phyloP scores from a whole-genome alignment of 768 basidiomycete genomes.

The Podaxis mareebaensis region DNA sequence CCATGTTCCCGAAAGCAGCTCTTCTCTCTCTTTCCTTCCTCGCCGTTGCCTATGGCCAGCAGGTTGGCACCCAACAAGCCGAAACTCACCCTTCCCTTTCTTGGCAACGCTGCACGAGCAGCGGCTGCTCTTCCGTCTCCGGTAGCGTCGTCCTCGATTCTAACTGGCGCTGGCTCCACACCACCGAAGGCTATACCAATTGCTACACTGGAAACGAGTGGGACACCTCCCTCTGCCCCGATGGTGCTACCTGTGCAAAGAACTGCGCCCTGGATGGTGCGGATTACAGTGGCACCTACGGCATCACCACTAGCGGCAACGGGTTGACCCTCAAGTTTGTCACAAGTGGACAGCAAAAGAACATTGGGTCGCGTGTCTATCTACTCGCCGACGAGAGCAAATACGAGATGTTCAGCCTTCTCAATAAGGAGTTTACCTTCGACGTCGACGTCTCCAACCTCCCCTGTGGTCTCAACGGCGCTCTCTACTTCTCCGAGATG shows the following conservation, averaged over 20 bases:
- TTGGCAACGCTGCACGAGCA: slow-evolving; percentile 37
- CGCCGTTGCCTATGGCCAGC: slow-evolving; percentile 39
- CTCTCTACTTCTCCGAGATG: slow-evolving; percentile 24
- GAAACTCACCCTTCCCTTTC: slow-evolving; percentile 43
- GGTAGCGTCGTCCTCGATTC: slow-evolving; percentile 39
- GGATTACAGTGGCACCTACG: slow-evolving; percentile 32
- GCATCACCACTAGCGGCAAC: slow-evolving; percentile 35
- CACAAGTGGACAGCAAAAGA: slow-evolving; percentile 24
- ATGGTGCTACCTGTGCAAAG: slow-evolving; percentile 37
- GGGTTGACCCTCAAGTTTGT: slow-evolving; percentile 40
- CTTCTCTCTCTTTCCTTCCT: slow-evolving; percentile 28
- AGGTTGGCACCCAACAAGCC: slow-evolving; percentile 41
- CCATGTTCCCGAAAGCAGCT: slow-evolving; percentile 18
- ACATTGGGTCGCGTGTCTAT: slow-evolving; percentile 24
- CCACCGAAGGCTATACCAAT: slow-evolving; percentile 25
- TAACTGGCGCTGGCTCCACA: slow-evolving; percentile 46
- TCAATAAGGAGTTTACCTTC: slow-evolving; percentile 25
- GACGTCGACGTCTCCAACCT: slow-evolving; percentile 25
- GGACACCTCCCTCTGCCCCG: slow-evolving; percentile 38
- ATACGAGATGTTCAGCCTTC: slow-evolving; percentile 23
- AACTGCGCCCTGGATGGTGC: slow-evolving; percentile 33
- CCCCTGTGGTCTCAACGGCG: slow-evolving; percentile 23
- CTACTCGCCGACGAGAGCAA: slow-evolving; percentile 21
- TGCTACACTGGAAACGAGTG: slow-evolving; percentile 32
- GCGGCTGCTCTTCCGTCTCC: slow-evolving; percentile 29